Percentiles rank a stretch among this genome's conserved stretches.
These are phyloP conservation scores for Bipolaris oryzae DNA, from an alignment of 2,329 filamentous ascomycete species.

Conservation along the genomic window DNA sequence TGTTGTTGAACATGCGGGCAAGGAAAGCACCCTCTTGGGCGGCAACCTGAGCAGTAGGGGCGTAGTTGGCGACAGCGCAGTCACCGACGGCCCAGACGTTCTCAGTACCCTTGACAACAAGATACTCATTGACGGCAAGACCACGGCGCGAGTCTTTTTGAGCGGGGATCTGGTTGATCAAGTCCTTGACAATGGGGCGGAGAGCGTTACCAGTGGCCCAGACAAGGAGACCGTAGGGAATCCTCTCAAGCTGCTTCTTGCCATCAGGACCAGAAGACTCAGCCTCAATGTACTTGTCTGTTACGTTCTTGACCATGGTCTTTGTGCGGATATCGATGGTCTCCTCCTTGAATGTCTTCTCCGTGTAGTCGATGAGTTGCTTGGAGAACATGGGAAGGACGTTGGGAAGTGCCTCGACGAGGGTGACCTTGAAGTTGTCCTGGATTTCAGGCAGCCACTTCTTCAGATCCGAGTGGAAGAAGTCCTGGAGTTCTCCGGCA, in stretches of 20 bases:
- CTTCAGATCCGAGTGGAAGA: slow-evolving; percentile 97
- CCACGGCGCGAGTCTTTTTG: slow-evolving; percentile 95
- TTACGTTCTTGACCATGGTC: slow-evolving; percentile 98
- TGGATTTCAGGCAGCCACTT: slow-evolving; percentile 97
- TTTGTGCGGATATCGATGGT: slow-evolving; percentile 97
- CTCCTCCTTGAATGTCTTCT: slow-evolving; percentile 98
- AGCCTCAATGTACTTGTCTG: slow-evolving; percentile 89
- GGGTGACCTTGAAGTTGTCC: slow-evolving; percentile 93
- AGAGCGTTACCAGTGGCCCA: slow-evolving; percentile 98
- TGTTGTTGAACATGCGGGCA: slow-evolving; percentile 95
- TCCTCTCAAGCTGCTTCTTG: slow-evolving; percentile 77
- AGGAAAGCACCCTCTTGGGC: slow-evolving; percentile 95
- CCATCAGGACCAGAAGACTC: slow-evolving; percentile 82
- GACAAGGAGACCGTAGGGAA: slow-evolving; percentile 94
- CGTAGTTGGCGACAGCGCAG: slow-evolving; percentile 96
- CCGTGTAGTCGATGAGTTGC: slow-evolving; percentile 98
- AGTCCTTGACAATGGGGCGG: slow-evolving; percentile 85
- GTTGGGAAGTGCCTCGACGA: slow-evolving; percentile 95
- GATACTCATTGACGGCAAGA: slow-evolving; percentile 96
- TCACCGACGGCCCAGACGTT: slow-evolving; percentile 99
- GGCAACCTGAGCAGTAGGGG: slow-evolving; percentile 95
- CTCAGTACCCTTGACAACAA: slow-evolving; percentile 94
- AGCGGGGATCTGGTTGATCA: slow-evolving; percentile 89
- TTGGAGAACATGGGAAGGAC: slow-evolving; percentile 98
- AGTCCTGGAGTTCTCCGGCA: slow-evolving; percentile 96